Percentiles rank a stretch among this genome's conserved stretches.
phyloP scores from a whole-genome alignment of 345 rosid genomes.

The Angophora floribunda region DNA sequence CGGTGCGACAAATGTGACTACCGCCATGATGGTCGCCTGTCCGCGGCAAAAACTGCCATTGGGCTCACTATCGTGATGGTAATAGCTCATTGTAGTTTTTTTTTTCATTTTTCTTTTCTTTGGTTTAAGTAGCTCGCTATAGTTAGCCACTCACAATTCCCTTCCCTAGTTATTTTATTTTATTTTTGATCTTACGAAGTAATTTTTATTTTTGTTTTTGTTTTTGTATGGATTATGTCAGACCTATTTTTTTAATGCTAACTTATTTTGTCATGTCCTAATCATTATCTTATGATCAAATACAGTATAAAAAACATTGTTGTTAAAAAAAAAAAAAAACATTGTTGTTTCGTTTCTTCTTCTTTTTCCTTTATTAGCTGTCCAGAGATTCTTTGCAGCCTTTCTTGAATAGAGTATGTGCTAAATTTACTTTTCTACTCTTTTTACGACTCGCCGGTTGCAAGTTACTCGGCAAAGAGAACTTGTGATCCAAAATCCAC shows the following conservation, averaged over 20 bases:
- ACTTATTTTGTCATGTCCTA: background rate
- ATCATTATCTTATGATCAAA: background rate
- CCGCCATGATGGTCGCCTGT: background rate
- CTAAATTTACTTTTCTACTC: background rate
- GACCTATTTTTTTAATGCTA: background rate
- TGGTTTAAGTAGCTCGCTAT: background rate
- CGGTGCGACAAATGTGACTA: background rate
- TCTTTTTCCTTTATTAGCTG: fast-evolving
- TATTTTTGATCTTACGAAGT: background rate
- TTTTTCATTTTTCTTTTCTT: too few relatives aligned
- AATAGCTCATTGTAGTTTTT: fast-evolving
- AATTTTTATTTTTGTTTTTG: too few relatives aligned
- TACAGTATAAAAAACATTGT: too few relatives aligned
- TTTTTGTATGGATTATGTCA: background rate
- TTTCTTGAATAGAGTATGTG: background rate
- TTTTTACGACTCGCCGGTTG: fast-evolving
- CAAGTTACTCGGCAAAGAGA: background rate
- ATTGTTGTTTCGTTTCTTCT: too few relatives aligned
- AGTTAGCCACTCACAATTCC: background rate
- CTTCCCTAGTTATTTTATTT: too few relatives aligned
- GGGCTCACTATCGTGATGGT: fast-evolving
- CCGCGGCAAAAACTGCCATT: too few relatives aligned
- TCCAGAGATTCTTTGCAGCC: too few relatives aligned
- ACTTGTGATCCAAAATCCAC: background rate
- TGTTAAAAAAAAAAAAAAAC: too few relatives aligned